Evolutionary conservation across 306 rosid genomes (phyloP), one percentile per base, ranked within the genome.

Genomic region (Cucurbita moschata): DNA sequence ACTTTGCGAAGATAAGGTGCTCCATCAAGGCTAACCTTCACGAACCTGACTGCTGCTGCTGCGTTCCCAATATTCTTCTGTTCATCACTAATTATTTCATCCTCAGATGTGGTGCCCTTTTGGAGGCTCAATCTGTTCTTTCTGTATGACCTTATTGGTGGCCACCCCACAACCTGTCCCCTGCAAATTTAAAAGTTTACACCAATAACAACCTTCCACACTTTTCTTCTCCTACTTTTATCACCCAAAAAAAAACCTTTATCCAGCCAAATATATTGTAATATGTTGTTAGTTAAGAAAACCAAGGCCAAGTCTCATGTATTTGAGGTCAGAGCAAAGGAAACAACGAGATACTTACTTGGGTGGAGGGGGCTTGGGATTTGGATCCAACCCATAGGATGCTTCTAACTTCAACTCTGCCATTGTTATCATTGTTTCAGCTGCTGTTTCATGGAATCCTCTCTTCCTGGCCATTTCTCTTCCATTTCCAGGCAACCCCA

Each of bases 121-220:
- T 84, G 88, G 5, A 75, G 71, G 0, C 79, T 81, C 65, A 90
- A 74, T 76, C 87, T 79, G 82, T 87, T 94, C 89, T 85, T 94
- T 58, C 98, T 79, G 80, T 61, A 84, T 0, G 96, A 89, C 65
- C 97, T 66, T 72, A 94, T 94, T 0, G 98, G 98, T 67, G 98
- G 98, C 98, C 98, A 94, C 9, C 98, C 98, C 83, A 94, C 99
- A 47, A 91, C 97, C 79, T 91, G 89, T 44, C 86, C 87, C 92
- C 99, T 93, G 54, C 10, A 52, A 59, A 44, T 44, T 3, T 44
- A 30, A 2, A 30, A 30, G 4, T 30, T 30, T 30, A 2, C 16
- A 42, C 46, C 46, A 42, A 42, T 8, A 42, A 42, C 46, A 44
- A 43, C 47, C 7, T 43, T 43, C 47, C 47, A 43, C 47, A 43